Conservation (phyloP, 371 early-diverging fungal species). For the Mucor irregularis region DNA sequence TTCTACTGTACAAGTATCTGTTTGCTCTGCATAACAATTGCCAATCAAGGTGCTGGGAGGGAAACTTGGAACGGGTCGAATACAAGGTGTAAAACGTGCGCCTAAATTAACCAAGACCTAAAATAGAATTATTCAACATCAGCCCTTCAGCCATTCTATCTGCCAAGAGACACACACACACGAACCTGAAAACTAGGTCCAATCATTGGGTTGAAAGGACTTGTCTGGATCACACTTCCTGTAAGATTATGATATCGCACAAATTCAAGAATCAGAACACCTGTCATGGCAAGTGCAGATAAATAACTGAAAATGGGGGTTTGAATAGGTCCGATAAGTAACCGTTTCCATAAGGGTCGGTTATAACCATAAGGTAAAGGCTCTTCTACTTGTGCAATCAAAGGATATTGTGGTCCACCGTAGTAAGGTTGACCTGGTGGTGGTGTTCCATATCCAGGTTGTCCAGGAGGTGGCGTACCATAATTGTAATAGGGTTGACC, state of each 20-base stretch:
- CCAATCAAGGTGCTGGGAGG: conserved; percentile 8
- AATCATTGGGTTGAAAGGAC: conserved; percentile 63
- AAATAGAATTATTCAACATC: not conserved
- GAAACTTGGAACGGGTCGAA: conserved; percentile 46
- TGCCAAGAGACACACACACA: not conserved
- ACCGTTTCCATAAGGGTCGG: conserved; percentile 11
- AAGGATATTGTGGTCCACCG: conserved; percentile 7
- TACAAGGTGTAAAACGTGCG: conserved; percentile 65
- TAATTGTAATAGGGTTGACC: conserved; percentile 7
- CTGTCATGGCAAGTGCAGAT: conserved; percentile 55
- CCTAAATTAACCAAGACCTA: conserved; percentile 59
- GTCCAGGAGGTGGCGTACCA: conserved; percentile 1
- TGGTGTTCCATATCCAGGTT: conserved; percentile 3
- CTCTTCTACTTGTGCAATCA: not conserved
- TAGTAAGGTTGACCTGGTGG: conserved; percentile 10
- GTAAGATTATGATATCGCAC: conserved; percentile 54
- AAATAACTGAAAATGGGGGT: conserved; percentile 56
- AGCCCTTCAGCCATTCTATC: not conserved
- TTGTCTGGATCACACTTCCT: conserved; percentile 51
- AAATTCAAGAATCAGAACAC: conserved; percentile 56
- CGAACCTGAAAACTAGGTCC: conserved; percentile 60
- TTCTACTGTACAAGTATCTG: conserved; percentile 47
- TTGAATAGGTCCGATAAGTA: conserved; percentile 36
- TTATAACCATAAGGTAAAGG: conserved; percentile 12
- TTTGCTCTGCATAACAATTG: conserved; percentile 27